These are phyloP conservation scores for Aspergillus sclerotioniger DNA, from an alignment of 495 filamentous ascomycete species.

Conservation along the genomic window DNA sequence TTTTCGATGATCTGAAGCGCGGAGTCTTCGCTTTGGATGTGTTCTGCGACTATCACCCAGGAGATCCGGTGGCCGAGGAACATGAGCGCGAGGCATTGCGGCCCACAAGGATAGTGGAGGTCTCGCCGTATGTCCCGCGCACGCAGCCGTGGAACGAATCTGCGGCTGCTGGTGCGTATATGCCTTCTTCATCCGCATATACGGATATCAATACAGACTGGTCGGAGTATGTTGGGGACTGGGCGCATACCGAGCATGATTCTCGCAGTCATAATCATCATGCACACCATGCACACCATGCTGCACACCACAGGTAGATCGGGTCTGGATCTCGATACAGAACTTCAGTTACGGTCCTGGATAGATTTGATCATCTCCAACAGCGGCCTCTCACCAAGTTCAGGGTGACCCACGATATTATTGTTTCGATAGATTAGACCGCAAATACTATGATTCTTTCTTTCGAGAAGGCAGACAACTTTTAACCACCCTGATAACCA, in stretches of 20 bases:
- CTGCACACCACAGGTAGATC: neutral
- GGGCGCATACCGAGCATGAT: constrained; percentile 1
- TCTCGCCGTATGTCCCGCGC: constrained; percentile 20
- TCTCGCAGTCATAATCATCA: neutral
- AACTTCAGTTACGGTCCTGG: neutral
- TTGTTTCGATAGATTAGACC: constrained; percentile 12
- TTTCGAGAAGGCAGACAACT: neutral
- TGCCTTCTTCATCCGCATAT: constrained; percentile 11
- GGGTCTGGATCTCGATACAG: neutral
- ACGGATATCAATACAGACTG: constrained; percentile 15
- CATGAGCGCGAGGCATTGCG: constrained; percentile 12
- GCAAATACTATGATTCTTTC: constrained; percentile 1
- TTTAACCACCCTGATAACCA: neutral
- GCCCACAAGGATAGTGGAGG: constrained; percentile 11
- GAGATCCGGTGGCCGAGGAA: constrained; percentile 20
- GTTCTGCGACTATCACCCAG: constrained; percentile 27
- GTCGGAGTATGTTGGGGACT: constrained; percentile 3
- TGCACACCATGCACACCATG: neutral
- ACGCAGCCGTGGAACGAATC: constrained; percentile 16
- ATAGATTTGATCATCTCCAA: neutral
- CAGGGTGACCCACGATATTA: constrained; percentile 3
- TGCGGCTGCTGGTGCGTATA: constrained; percentile 8
- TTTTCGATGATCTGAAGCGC: constrained; percentile 27
- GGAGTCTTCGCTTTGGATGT: constrained; percentile 25
- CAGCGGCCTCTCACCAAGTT: neutral